Conservation (phyloP, 768 basidiomycete species). For the Phallus indusiatus region DNA sequence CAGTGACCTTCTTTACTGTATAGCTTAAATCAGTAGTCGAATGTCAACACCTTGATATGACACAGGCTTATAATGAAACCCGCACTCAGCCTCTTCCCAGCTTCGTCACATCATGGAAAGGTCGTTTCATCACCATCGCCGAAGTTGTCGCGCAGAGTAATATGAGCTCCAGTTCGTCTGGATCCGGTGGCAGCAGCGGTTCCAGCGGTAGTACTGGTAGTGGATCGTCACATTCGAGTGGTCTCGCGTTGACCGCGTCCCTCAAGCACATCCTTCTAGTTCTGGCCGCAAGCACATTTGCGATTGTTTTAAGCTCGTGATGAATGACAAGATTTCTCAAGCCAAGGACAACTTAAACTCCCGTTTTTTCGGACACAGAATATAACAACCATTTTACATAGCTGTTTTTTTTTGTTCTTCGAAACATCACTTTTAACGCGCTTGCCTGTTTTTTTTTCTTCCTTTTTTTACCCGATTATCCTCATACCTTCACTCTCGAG, state of each 20-base stretch:
- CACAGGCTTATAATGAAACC: slow-evolving; percentile 32
- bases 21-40: slow-evolving; percentile 15
- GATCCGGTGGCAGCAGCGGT: not conserved
- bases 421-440: too few species aligned
- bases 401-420: not conserved
- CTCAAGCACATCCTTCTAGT: not conserved
- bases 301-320: not conserved
- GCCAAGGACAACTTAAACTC: not conserved
- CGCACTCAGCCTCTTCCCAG: not conserved
- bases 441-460: not conserved
- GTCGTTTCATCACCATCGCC: not conserved
- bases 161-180: not conserved
- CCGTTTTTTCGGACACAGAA: too few species aligned
- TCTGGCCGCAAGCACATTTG: not conserved
- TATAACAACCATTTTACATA: not conserved
- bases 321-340: not conserved
- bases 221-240: not conserved
- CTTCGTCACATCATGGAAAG: not conserved
- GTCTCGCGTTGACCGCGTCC: not conserved
- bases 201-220: not conserved
- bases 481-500: not conserved
- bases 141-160: not conserved
- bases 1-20: not conserved
- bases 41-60: slow-evolving; percentile 13
- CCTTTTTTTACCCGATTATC: not conserved